Evolutionary conservation across 2,329 filamentous ascomycete species (phyloP).

Genomic region (Colletotrichum sp.): DNA sequence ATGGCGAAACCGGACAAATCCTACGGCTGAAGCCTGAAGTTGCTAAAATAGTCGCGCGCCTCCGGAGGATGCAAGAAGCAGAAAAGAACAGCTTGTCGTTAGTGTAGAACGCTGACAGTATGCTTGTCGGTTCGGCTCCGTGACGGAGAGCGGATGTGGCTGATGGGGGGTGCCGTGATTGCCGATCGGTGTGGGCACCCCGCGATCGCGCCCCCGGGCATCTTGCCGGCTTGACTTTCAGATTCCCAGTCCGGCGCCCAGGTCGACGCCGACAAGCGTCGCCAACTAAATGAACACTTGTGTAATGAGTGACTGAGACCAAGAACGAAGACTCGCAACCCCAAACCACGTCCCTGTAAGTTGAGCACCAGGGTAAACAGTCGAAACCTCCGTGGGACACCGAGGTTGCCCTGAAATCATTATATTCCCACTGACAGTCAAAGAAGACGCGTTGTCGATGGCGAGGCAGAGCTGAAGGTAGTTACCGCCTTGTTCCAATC

Average conservation of each 20-base stretch:
- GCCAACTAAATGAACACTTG: neutral
- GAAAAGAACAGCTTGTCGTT: neutral
- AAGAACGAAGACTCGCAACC: accelerated
- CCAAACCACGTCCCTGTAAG: neutral
- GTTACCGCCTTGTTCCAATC: neutral
- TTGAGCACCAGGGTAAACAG: neutral
- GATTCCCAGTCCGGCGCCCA: neutral
- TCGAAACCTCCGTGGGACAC: neutral
- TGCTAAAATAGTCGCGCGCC: neutral
- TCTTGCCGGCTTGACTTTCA: neutral
- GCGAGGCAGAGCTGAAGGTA: neutral
- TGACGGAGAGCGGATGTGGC: neutral
- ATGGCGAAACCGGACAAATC: neutral
- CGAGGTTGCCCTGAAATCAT: neutral
- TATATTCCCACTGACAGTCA: neutral
- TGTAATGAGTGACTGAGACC: accelerated
- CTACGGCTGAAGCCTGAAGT: neutral
- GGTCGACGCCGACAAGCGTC: neutral
- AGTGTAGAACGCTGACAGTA: neutral
- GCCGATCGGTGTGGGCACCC: neutral
- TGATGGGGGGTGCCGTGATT: neutral
- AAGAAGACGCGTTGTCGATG: neutral
- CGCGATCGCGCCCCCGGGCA: neutral
- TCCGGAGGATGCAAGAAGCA: neutral
- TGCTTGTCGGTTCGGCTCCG: neutral